A percentile compares a stretch with the other conserved stretches of the same genome.
Evolutionary conservation across 257 asterid species (phyloP).

Genomic region (Echium plantagineum): DNA sequence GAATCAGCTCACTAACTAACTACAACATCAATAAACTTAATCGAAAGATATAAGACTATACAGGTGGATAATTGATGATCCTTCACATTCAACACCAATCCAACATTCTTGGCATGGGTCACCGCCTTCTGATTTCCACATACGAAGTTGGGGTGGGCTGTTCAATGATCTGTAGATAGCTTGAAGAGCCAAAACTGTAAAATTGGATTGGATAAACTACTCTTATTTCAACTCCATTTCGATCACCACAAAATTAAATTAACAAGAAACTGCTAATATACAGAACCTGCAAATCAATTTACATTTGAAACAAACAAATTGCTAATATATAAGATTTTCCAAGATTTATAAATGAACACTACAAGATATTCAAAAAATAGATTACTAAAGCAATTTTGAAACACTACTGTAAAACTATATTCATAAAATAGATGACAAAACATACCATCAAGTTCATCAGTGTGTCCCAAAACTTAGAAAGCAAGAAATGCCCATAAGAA

Average conservation of each 20-base stretch:
- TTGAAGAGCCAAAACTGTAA: slow-evolving; percentile 70
- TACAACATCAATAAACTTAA: too few species aligned
- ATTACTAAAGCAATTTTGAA: too few species aligned
- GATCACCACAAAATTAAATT: neutral
- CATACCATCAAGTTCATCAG: slow-evolving; percentile 53
- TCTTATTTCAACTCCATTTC: too few species aligned
- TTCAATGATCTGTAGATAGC: slow-evolving; percentile 56
- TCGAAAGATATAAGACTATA: slow-evolving; percentile 9
- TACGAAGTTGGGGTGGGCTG: slow-evolving; percentile 46
- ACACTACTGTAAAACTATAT: too few species aligned
- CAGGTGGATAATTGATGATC: slow-evolving; percentile 61
- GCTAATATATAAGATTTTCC: neutral
- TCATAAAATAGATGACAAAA: slow-evolving; percentile 3
- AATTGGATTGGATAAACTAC: slow-evolving; percentile 1
- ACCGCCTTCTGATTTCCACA: slow-evolving; percentile 62
- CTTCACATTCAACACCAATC: slow-evolving; percentile 64
- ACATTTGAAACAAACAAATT: neutral
- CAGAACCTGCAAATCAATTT: neutral
- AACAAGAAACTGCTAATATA: neutral
- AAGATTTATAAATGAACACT: neutral
- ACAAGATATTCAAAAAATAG: neutral
- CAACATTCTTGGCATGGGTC: slow-evolving; percentile 82
- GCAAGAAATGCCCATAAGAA: slow-evolving; percentile 22
- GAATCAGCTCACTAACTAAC: neutral
- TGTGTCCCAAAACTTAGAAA: slow-evolving; percentile 31